Conservation (phyloP, 2,329 filamentous ascomycete genomes). For the Apiospora kogelbergensis region DNA sequence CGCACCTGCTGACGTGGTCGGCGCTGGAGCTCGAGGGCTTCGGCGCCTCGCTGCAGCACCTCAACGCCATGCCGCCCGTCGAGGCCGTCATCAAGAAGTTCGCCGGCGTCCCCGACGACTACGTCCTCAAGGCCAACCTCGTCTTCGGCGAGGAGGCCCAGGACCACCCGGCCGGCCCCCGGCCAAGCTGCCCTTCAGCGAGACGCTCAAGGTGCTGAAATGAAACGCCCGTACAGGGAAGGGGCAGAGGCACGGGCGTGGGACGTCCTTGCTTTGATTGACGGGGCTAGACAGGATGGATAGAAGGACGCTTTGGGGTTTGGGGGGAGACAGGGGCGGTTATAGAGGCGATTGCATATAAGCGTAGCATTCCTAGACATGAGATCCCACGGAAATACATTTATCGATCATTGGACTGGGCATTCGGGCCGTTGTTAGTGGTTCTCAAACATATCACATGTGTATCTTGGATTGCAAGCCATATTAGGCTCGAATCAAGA, state of each 20-base stretch:
- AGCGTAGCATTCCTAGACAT: neutral
- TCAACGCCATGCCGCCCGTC: constrained; percentile 23
- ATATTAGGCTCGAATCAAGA: no score
- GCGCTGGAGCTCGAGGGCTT: constrained; percentile 25
- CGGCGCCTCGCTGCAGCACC: constrained; percentile 27
- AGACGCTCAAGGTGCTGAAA: constrained; percentile 24
- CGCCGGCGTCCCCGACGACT: constrained; percentile 19
- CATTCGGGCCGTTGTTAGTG: no score
- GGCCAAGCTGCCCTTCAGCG: constrained; percentile 19
- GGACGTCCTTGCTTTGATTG: neutral
- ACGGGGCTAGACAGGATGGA: neutral
- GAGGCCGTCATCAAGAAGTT: constrained; percentile 22
- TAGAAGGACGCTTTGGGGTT: neutral
- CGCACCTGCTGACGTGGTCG: constrained; percentile 24
- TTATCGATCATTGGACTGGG: no score
- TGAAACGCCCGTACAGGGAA: neutral
- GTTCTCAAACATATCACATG: no score
- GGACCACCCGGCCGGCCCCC: constrained; percentile 19
- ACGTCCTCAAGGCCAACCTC: constrained; percentile 22
- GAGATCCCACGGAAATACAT: neutral
- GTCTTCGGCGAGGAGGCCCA: constrained; percentile 24
- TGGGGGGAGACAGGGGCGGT: neutral
- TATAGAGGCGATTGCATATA: neutral
- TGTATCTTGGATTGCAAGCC: no score
- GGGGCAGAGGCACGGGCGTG: no score